Evolutionary conservation across 257 asterid species (phyloP), one percentile per base, ranked within the genome.

Genomic region (Solanum gracilifrons): DNA sequence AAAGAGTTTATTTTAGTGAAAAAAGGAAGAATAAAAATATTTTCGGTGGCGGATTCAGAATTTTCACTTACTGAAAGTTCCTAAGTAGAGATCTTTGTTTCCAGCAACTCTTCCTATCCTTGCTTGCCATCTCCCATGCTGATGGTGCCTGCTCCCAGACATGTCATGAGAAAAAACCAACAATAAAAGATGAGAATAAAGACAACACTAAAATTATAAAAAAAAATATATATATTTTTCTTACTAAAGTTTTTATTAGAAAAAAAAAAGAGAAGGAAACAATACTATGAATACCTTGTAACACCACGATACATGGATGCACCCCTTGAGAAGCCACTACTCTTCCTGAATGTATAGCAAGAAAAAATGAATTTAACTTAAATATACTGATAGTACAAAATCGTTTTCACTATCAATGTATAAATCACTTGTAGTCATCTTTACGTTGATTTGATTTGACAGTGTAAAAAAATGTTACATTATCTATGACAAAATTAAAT

Each of bases 41-140:
- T 51, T 51, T 51, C 62, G 0, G 10, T 51, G 62, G 4, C 0
- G 4, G n/a, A 51, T 51, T 16, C 62, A 51, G 4, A 51, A 51
- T 51, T 51, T 18, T 51, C 9, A 46, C 94, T 91, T 91, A 95
- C 98, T 93, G 92, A 96, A 96, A 69, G 98, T 96, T 91, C 99
- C 98, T 85, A 96, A 90, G 90, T 95, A 95, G 87, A 95, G 98
- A 83, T 96, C 98, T 92, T 96, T 96, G 94, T 96, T 96, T 87
- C 99, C 99, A 9, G 99, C 98, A 23, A 96, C 99, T 89, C 99
- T 91, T 33, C 99, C 99, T 3, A 95, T 96, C 91, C 98, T 91
- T 83, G 98, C 99, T 87, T 96, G 98, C 98, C 98, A 95, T 89
- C 98, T 93, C 85, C 98, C 98, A 87, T 95, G 99, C 93, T 96